Percentiles rank a stretch among this genome's conserved stretches.
Evolutionary conservation across 805 yeast genomes (phyloP).

Genomic region (Kazachstania kunashirensis): DNA sequence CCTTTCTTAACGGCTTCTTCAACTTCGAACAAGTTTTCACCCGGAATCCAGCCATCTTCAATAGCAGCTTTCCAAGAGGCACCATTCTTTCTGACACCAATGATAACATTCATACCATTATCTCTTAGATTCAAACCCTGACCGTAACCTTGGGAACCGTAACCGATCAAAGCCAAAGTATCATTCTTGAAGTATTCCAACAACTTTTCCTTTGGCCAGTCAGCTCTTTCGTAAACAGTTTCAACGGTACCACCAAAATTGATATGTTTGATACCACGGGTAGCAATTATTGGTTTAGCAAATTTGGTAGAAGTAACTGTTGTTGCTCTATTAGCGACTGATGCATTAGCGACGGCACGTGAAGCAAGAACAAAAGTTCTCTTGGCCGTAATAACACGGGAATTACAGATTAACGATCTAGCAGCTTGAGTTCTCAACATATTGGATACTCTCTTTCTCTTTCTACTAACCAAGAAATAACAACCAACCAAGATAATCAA

Average conservation of each 20-base stretch:
- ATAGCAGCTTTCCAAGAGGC: conserved; percentile 99
- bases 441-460: too few species aligned
- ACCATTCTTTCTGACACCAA: conserved; percentile 98
- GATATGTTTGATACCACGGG: conserved; percentile 92
- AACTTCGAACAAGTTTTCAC: conserved; percentile 93
- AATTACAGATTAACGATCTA: conserved; percentile 30
- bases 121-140: conserved; percentile 99
- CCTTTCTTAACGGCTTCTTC: conserved; percentile 88
- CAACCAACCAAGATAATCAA: too few species aligned
- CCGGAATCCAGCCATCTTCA: conserved; percentile 99
- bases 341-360: conserved; percentile 35
- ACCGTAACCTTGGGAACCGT: conserved; percentile 99
- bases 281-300: conserved; percentile 41
- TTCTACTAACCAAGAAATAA: too few species aligned
- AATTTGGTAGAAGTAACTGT: conserved; percentile 33
- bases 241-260: conserved; percentile 95
- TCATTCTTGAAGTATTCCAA: conserved; percentile 95
- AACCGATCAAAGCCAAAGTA: conserved; percentile 94
- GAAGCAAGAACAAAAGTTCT: conserved; percentile 53
- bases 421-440: conserved; percentile 39
- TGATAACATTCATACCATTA: conserved; percentile 93
- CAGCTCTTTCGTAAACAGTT: conserved; percentile 95
- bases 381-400: conserved; percentile 42
- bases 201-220: conserved; percentile 98
- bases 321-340: conserved; percentile 1